These are phyloP conservation scores for Pseudopediastrum boryanum DNA, from an alignment of 139 green algal genomes.

Conservation along the genomic window DNA sequence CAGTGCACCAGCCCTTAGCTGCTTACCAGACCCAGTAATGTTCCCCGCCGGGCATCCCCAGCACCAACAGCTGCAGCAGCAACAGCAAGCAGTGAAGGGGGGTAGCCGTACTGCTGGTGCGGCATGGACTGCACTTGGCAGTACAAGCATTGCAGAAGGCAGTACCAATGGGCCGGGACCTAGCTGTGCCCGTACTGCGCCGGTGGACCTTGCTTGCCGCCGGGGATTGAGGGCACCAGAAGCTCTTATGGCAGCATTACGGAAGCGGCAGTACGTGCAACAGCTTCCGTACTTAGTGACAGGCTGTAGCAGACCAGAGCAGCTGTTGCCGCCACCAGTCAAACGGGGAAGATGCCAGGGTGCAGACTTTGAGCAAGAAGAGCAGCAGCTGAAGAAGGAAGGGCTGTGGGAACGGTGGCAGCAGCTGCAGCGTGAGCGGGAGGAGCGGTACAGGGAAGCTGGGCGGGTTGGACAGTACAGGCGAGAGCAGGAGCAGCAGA, in stretches of 20 bases:
- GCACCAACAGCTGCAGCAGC: not conserved
- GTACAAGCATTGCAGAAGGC: not conserved
- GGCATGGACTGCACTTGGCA: not conserved
- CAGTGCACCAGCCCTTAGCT: too few relatives aligned
- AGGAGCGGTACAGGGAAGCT: too few relatives aligned
- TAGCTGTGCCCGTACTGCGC: conserved; percentile 31
- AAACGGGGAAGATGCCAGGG: not conserved
- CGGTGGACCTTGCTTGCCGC: conserved; percentile 46
- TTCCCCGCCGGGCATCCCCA: too few relatives aligned
- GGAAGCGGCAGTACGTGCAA: conserved; percentile 66
- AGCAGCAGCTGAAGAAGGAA: conserved; percentile 5
- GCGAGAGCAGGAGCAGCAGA: conserved; percentile 22
- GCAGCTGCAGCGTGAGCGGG: conserved; percentile 26
- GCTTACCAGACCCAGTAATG: too few relatives aligned
- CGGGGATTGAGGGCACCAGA: conserved; percentile 64
- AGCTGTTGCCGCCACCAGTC: conserved; percentile 22
- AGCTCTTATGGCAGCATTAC: conserved; percentile 51
- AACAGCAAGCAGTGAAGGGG: not conserved
- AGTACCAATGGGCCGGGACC: not conserved
- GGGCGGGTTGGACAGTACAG: too few relatives aligned
- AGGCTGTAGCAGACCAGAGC: conserved; percentile 8
- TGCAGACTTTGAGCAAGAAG: conserved; percentile 7
- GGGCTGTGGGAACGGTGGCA: not conserved
- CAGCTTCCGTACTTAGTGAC: conserved; percentile 59
- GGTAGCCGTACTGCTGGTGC: not conserved